Evolutionary conservation across 2,329 filamentous ascomycete genomes (phyloP), one percentile per base, ranked within the genome.

Genomic region (Didymella pinodella): DNA sequence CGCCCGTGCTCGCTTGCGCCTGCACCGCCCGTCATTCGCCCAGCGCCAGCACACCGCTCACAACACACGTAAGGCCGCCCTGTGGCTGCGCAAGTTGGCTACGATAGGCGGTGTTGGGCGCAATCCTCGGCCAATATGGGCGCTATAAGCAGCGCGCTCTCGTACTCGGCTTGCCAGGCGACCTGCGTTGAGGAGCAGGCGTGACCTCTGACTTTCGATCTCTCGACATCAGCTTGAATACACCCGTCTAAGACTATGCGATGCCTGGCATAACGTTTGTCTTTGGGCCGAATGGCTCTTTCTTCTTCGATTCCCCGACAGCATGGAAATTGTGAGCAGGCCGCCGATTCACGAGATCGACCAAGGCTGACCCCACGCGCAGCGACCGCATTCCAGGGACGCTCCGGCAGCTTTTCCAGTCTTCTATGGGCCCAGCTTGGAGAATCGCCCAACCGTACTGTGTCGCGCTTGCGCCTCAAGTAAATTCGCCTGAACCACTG

Each of bases 271-370:
- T 76, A 60, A 70, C 70, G 2, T 75, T 75, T 53, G 65, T 75
- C 14, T 76, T 76, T 48, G 74, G 74, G 2, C 74, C 74, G n/a
- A 69, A 72, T 54, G 71, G 75, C 41, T 70, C 65, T 26, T 74
- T 76, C 54, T 76, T 75, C 63, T 76, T 76, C 38, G 74, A 76
- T 63, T 70, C 71, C 49, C 73, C 72, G 2, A 71, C 71, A 53
- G 62, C 69, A 71, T 76, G 74, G 74, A 76, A 75, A 61, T 75
- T 74, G 70, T 74, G 46, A 66, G 70, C 59, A 14, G 29, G 28
- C 31, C 38, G 28, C 31, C 38, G 26, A 29, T 5, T 10, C 31
- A 16, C 44, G 26, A 16, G 29, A 36, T 32, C 31, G 41, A 48
- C 32, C 34, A 43, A 38, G 63, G 65, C 68, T 74, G 61, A 73